These are phyloP conservation scores for Blastomyces silverae DNA, from an alignment of 2,329 filamentous ascomycete genomes.

Conservation along the genomic window DNA sequence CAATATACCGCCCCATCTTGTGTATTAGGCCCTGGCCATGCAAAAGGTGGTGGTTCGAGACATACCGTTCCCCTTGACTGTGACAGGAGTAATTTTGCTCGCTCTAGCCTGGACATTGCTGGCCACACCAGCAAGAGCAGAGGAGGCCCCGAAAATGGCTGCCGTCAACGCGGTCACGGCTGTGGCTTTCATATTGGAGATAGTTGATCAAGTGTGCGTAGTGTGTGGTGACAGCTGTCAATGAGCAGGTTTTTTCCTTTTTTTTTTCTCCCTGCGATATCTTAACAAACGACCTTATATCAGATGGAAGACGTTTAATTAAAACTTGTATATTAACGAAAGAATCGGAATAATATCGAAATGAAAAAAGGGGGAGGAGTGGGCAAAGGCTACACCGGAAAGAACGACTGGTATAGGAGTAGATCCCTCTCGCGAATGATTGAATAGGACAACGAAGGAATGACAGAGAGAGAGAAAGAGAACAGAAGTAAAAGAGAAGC, in stretches of 20 bases:
- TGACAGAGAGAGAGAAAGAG: slow-evolving; percentile 1
- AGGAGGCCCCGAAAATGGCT: slow-evolving; percentile 43
- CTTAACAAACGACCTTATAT: background rate
- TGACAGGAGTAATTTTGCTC: slow-evolving; percentile 49
- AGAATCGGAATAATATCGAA: slow-evolving; percentile 21
- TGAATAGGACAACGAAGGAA: background rate
- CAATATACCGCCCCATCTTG: slow-evolving; percentile 12
- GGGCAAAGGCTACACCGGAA: slow-evolving; percentile 20
- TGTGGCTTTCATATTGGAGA: slow-evolving; percentile 48
- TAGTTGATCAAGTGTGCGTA: background rate
- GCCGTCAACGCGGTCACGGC: slow-evolving; percentile 43
- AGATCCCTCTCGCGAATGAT: slow-evolving; percentile 11
- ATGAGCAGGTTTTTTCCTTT: background rate
- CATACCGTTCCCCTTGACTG: slow-evolving; percentile 56
- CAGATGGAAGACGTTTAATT: slow-evolving; percentile 15
- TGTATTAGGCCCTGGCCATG: background rate
- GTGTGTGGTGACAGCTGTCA: background rate
- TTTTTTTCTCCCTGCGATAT: background rate
- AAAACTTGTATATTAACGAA: slow-evolving; percentile 19
- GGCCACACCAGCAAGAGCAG: slow-evolving; percentile 42
- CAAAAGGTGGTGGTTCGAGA: background rate
- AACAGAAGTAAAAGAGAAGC: too few species aligned
- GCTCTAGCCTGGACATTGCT: slow-evolving; percentile 39
- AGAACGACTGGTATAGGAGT: slow-evolving; percentile 23
- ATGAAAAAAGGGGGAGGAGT: slow-evolving; percentile 23